Evolutionary conservation across 139 green algal species (phyloP).

Genomic region (Chlorella sp.): DNA sequence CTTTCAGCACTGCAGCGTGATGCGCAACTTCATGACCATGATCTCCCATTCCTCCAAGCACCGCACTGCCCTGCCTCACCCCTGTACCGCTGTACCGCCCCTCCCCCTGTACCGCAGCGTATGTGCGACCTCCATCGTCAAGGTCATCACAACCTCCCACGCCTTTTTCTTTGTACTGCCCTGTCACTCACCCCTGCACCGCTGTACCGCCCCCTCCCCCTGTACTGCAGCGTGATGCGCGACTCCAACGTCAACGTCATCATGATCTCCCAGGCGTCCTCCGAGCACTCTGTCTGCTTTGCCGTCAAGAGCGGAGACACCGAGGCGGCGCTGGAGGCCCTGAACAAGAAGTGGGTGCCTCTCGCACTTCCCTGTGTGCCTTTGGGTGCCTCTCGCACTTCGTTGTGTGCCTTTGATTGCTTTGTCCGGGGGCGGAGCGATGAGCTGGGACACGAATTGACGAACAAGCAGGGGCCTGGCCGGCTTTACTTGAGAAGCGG

Average conservation of each 20-base stretch:
- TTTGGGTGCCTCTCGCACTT: too few relatives aligned
- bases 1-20: constrained; percentile 21
- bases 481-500: too few relatives aligned
- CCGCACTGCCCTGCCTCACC: not conserved
- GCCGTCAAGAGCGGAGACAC: constrained; percentile 80
- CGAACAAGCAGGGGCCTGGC: too few relatives aligned
- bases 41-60: constrained; percentile 95
- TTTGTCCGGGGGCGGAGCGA: too few relatives aligned
- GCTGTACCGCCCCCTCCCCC: constrained; percentile 21
- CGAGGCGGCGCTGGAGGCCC: constrained; percentile 46
- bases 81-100: not conserved
- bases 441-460: too few relatives aligned
- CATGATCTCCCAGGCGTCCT: constrained; percentile 95
- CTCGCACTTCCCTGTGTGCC: too few relatives aligned
- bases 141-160: constrained; percentile 98
- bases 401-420: too few relatives aligned
- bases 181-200: not conserved
- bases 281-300: constrained; percentile 98
- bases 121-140: constrained; percentile 90
- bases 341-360: constrained; percentile 53
- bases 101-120: constrained; percentile 37
- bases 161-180: constrained; percentile 43
- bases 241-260: constrained; percentile 96
- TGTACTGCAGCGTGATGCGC: constrained; percentile 60
- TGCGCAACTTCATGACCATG: constrained; percentile 96